Percentiles rank a stretch among this genome's conserved stretches.
phyloP scores from a whole-genome alignment of 768 basidiomycete species.

The Lentinula guzmanii region DNA sequence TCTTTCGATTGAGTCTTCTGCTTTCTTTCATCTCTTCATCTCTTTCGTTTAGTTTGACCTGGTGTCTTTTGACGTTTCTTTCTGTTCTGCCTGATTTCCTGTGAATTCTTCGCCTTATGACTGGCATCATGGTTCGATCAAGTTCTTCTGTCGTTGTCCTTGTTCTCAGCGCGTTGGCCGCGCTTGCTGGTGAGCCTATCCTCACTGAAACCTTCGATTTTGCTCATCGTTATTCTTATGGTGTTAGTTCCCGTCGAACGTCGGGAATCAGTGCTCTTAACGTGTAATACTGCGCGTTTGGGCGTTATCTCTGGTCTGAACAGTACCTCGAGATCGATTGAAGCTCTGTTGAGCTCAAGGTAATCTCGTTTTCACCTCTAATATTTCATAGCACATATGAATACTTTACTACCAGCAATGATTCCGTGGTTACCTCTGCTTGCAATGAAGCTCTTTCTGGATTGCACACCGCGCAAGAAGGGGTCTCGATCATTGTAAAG shows the following conservation, averaged over 20 bases:
- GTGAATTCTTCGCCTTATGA: neutral
- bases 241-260: constrained; percentile 4
- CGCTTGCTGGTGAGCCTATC: neutral
- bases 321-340: constrained; percentile 15
- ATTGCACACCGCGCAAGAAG: constrained; percentile 12
- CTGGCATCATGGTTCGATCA: neutral
- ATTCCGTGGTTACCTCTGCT: constrained; percentile 12
- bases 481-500: constrained; percentile 16
- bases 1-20: neutral
- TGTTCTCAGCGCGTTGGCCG: neutral
- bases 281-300: constrained; percentile 19
- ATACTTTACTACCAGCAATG: constrained; percentile 3
- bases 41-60: neutral
- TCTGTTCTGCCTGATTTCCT: neutral
- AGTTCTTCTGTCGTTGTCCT: neutral
- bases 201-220: neutral
- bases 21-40: neutral
- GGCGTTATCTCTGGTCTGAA: constrained; percentile 19
- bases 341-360: constrained; percentile 1
- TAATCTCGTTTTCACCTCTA: neutral
- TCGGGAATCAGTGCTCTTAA: constrained; percentile 6
- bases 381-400: neutral
- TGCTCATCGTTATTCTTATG: neutral
- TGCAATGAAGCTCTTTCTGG: constrained; percentile 12
- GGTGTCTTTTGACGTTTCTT: neutral